phyloP scores from a whole-genome alignment of 495 filamentous ascomycete genomes.

The Penicillium robsamsonii region DNA sequence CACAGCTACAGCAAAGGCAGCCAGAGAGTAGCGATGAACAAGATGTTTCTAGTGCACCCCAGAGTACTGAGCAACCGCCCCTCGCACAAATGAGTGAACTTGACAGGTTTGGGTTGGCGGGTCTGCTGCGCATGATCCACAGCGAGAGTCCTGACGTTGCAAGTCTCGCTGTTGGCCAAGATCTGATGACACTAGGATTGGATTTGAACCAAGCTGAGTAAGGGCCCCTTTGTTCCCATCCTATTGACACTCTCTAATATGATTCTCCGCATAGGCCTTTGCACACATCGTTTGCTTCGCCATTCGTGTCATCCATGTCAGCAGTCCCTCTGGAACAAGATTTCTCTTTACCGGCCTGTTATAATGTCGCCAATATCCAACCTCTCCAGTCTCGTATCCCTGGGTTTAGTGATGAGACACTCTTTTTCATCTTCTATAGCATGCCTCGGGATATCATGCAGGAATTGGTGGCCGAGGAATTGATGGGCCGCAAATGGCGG shows the following conservation, averaged over 20 bases:
- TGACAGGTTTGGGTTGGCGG: slow-evolving; percentile 79
- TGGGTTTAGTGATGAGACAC: slow-evolving; percentile 84
- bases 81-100: slow-evolving; percentile 73
- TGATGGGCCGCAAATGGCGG: slow-evolving; percentile 83
- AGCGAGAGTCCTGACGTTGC: slow-evolving; percentile 74
- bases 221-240: slow-evolving; percentile 28
- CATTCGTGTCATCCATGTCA: slow-evolving; percentile 68
- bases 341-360: slow-evolving; percentile 77
- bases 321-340: slow-evolving; percentile 70
- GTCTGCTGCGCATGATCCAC: slow-evolving; percentile 74
- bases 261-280: slow-evolving; percentile 46
- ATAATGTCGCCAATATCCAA: slow-evolving; percentile 83
- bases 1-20: slow-evolving; percentile 38
- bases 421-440: slow-evolving; percentile 95
- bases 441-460: slow-evolving; percentile 81
- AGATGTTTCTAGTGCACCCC: slow-evolving; percentile 35
- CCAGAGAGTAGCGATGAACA: slow-evolving; percentile 41
- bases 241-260: slow-evolving; percentile 21
- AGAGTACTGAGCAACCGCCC: slow-evolving; percentile 53
- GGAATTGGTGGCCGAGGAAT: slow-evolving; percentile 76
- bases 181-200: slow-evolving; percentile 71
- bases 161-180: slow-evolving; percentile 71
- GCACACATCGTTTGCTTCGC: slow-evolving; percentile 63
- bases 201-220: slow-evolving; percentile 80
- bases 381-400: slow-evolving; percentile 72